Base-by-base conservation (phyloP, 1,284 basidiomycete species). In the Apiotrichum montevideense region DNA sequence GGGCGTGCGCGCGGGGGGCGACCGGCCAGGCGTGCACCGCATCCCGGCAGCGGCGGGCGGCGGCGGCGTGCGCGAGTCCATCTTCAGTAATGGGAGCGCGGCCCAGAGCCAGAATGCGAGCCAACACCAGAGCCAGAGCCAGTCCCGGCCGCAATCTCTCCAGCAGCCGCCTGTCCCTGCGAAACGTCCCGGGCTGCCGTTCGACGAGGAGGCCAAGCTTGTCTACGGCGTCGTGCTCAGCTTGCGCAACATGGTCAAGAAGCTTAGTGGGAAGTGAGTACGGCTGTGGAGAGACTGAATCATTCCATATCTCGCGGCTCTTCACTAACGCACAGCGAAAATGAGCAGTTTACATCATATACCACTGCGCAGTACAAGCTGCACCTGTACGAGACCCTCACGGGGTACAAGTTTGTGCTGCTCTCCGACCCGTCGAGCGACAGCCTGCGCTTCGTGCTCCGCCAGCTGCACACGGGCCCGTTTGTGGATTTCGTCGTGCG, bases 131-230 rank as follows among this genome's bases (percentile, higher is more conserved):
- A 21, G 21, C 21, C 21, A 21, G 8, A 39, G 37, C 37, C 37
- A 7, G 13, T 13, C 37, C 37, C 37, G 37, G 37, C 37, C 37
- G 21, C 21, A 21, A 21, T 21, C 21, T 21, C 21, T 21, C 21
- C 21, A 21, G 21, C 21, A 21, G 21, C 21, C 21, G 21, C 21
- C 21, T 21, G 37, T 39, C 35, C 42, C 39, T 44, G 35, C 48
- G n/a, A 52, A 53, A 33, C 44, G 56, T 32, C 63, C 63, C 53
- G 71, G 82, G 10, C 79, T 97, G 32, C 82, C 94, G 4, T 97
- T 99, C 64, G 94, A 98, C 70, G 95, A 99, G 76, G 94, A 99
- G 76, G 87, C 88, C 2, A 99, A 99, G 75, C 83, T 98, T 54
- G 93, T 98, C 0, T 98, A 98, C 71, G 96, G 96, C 58, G 89